Evolutionary conservation across 148 eudicot genomes (phyloP).

Genomic region (Camellia granthamiana): DNA sequence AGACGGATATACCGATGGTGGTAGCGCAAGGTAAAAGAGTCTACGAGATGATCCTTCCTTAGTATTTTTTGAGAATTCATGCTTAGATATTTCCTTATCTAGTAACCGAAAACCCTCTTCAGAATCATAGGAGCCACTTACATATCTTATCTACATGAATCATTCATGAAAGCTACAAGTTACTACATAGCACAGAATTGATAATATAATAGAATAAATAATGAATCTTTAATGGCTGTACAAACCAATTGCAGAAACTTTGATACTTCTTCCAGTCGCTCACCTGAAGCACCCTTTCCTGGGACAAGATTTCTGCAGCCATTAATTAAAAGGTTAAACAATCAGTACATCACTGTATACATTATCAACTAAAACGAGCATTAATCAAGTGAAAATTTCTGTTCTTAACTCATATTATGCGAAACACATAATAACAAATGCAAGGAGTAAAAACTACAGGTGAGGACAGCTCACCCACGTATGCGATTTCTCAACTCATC

Average conservation of each 20-base stretch:
- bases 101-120: conserved; percentile 67
- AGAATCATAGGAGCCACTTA: conserved; percentile 81
- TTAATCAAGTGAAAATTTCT: neutral
- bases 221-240: neutral
- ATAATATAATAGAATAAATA: neutral
- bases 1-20: conserved; percentile 96
- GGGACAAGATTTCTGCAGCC: conserved; percentile 56
- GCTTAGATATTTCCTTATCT: conserved; percentile 63
- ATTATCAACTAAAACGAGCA: neutral
- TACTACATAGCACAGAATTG: neutral
- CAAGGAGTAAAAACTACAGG: neutral
- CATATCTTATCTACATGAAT: conserved; percentile 68
- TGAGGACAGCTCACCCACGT: conserved; percentile 53
- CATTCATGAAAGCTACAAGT: neutral
- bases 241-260: conserved; percentile 72
- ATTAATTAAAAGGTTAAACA: conserved; percentile 6
- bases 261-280: conserved; percentile 42
- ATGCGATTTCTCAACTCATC: conserved; percentile 68
- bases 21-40: conserved; percentile 95
- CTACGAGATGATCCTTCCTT: conserved; percentile 64
- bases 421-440: neutral
- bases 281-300: conserved; percentile 36
- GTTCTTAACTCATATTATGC: neutral
- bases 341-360: neutral
- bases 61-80: conserved; percentile 48